A percentile compares a stretch with the other conserved stretches of the same genome.
Conservation (phyloP, 2,329 filamentous ascomycete species). For the Xylariaceae sp. region DNA sequence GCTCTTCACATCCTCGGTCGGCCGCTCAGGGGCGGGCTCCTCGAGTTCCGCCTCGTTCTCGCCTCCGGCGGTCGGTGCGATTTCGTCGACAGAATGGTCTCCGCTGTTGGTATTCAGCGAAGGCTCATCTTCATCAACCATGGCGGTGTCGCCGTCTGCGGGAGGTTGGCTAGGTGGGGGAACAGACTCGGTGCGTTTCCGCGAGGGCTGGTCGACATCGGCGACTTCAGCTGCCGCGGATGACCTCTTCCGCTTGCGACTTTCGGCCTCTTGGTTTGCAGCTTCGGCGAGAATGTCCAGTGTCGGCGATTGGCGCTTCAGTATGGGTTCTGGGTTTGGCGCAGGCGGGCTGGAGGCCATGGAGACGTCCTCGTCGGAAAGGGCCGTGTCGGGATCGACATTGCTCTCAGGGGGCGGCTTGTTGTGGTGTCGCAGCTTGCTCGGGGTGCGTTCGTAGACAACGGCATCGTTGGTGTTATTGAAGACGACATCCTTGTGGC, state of each 20-base stretch:
- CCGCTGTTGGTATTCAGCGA: constrained; percentile 28
- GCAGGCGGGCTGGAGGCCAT: constrained; percentile 32
- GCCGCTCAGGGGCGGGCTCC: constrained; percentile 18
- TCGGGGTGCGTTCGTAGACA: constrained; percentile 65
- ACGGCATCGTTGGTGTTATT: constrained; percentile 51
- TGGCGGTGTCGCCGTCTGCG: constrained; percentile 30
- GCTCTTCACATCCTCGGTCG: constrained; percentile 21
- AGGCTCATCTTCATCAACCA: constrained; percentile 33
- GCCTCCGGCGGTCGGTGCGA: constrained; percentile 17
- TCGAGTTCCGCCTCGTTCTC: constrained; percentile 19
- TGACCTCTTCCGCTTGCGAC: constrained; percentile 33
- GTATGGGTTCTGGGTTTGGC: constrained; percentile 19
- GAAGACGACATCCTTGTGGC: constrained; percentile 59
- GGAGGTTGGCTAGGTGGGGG: constrained; percentile 24
- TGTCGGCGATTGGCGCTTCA: constrained; percentile 27
- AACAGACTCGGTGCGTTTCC: constrained; percentile 26
- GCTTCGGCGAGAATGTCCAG: constrained; percentile 30
- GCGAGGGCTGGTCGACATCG: constrained; percentile 19
- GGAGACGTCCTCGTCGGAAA: constrained; percentile 31
- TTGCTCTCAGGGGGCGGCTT: constrained; percentile 28
- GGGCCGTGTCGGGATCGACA: constrained; percentile 35
- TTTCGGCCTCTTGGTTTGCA: constrained; percentile 30
- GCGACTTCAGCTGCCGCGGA: constrained; percentile 23
- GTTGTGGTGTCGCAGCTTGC: constrained; percentile 59
- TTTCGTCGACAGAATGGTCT: constrained; percentile 31